Percentiles rank a stretch among this genome's conserved stretches.
Conservation (phyloP, 148 eudicot genomes). For the Amaranthus cruentus region DNA sequence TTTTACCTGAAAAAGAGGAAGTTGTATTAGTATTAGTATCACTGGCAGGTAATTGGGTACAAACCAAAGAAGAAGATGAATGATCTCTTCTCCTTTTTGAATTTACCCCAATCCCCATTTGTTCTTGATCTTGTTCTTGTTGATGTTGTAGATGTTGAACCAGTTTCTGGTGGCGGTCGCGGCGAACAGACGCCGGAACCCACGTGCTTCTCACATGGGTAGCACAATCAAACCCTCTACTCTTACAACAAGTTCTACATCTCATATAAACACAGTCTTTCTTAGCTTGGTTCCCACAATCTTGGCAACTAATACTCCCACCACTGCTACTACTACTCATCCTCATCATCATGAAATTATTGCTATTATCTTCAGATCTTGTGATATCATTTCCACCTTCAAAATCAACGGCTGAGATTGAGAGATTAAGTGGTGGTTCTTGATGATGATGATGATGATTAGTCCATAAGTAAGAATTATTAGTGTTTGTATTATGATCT, state of each 20-base stretch:
- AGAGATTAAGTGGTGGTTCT: neutral
- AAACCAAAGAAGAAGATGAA: slow-evolving; percentile 15
- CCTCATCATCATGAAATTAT: slow-evolving; percentile 14
- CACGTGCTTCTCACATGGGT: slow-evolving; percentile 41
- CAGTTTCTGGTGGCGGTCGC: slow-evolving; percentile 29
- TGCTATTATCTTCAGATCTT: slow-evolving; percentile 15
- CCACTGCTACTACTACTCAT: slow-evolving; percentile 3
- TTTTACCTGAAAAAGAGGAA: slow-evolving; percentile 17
- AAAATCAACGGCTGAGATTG: slow-evolving; percentile 5
- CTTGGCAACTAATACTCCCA: slow-evolving; percentile 29
- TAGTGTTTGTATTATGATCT: neutral
- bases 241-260: slow-evolving; percentile 41
- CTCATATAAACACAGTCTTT: slow-evolving; percentile 40
- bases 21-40: slow-evolving; percentile 20
- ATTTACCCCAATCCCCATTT: neutral
- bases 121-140: neutral
- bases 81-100: slow-evolving; percentile 5
- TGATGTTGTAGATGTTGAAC: neutral
- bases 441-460: neutral
- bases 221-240: slow-evolving; percentile 32
- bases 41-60: slow-evolving; percentile 25
- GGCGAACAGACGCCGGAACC: slow-evolving; percentile 35
- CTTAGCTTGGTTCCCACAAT: slow-evolving; percentile 46
- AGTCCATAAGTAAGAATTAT: neutral
- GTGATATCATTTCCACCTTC: neutral